phyloP scores from a whole-genome alignment of 352 stramenopile species.

The Phytophthora melonis region DNA sequence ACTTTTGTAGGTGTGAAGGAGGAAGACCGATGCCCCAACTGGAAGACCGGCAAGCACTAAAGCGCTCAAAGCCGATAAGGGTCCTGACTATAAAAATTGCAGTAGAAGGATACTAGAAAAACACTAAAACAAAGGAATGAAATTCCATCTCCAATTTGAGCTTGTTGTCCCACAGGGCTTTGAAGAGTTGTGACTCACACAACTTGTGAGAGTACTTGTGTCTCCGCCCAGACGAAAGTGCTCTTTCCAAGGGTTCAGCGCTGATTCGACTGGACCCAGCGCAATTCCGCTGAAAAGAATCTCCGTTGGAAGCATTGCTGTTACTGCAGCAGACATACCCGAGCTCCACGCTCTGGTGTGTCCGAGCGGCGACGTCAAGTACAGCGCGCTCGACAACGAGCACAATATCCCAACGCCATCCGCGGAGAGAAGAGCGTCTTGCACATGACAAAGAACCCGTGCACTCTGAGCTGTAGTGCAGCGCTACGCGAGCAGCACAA shows the following conservation, averaged over 20 bases:
- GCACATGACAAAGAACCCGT: slow-evolving; percentile 20
- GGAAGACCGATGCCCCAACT: slow-evolving; percentile 58
- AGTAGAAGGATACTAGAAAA: too few relatives aligned
- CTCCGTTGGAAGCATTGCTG: neutral
- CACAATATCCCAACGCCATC: neutral
- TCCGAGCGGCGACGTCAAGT: neutral
- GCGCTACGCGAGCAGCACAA: slow-evolving; percentile 10
- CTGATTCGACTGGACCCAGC: neutral
- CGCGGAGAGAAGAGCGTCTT: neutral
- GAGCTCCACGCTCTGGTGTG: neutral
- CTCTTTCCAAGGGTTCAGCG: neutral
- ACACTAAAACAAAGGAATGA: too few relatives aligned
- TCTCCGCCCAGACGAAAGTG: neutral
- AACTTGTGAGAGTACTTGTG: too few relatives aligned
- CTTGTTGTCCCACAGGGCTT: too few relatives aligned
- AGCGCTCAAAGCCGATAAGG: too few relatives aligned
- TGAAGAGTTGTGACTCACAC: too few relatives aligned
- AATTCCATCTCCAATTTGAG: too few relatives aligned
- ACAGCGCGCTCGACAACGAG: neutral
- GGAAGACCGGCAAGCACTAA: slow-evolving; percentile 68
- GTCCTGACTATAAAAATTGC: too few relatives aligned
- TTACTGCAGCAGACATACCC: neutral
- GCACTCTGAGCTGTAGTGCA: slow-evolving; percentile 28
- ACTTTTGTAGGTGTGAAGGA: slow-evolving; percentile 44
- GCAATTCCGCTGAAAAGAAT: slow-evolving; percentile 2